Evolutionary conservation across 2,329 filamentous ascomycete species (phyloP).

Genomic region (Diaporthe citrichinensis): DNA sequence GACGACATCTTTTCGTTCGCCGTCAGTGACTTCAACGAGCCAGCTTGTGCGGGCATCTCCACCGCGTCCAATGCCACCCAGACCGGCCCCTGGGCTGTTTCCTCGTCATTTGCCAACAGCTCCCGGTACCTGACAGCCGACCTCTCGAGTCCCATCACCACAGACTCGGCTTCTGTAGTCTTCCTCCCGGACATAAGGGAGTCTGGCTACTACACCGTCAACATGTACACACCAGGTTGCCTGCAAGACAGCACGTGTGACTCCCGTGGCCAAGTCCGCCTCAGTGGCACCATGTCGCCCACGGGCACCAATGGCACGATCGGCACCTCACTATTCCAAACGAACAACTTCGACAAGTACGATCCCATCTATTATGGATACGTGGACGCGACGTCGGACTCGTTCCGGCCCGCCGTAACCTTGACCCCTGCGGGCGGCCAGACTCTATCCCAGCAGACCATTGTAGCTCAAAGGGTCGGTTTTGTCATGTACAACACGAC

Average conservation of each 20-base stretch:
- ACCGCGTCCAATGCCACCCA: slow-evolving; percentile 76
- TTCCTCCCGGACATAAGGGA: slow-evolving; percentile 89
- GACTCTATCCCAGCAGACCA: slow-evolving; percentile 71
- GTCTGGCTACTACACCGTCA: slow-evolving; percentile 92
- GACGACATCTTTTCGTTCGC: slow-evolving; percentile 90
- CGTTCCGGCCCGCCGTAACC: slow-evolving; percentile 86
- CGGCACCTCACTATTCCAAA: slow-evolving; percentile 82
- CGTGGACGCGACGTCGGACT: slow-evolving; percentile 80
- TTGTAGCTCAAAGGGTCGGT: slow-evolving; percentile 91
- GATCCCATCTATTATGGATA: slow-evolving; percentile 91
- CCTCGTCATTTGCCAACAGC: slow-evolving; percentile 76
- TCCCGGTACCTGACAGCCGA: slow-evolving; percentile 83
- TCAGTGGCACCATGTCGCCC: slow-evolving; percentile 78
- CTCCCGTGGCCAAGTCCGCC: slow-evolving; percentile 83
- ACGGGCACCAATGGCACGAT: slow-evolving; percentile 54
- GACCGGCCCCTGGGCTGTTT: slow-evolving; percentile 81
- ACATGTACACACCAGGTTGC: slow-evolving; percentile 94
- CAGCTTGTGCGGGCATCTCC: slow-evolving; percentile 77
- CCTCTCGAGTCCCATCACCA: slow-evolving; percentile 68
- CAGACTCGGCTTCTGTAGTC: slow-evolving; percentile 76
- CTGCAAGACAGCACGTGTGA: slow-evolving; percentile 82
- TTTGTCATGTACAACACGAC: slow-evolving; percentile 82
- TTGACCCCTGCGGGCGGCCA: slow-evolving; percentile 79
- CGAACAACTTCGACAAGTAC: slow-evolving; percentile 97
- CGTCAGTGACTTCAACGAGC: slow-evolving; percentile 89